Conservation (phyloP, 768 basidiomycete species). For the Leccinum disarticulatum region DNA sequence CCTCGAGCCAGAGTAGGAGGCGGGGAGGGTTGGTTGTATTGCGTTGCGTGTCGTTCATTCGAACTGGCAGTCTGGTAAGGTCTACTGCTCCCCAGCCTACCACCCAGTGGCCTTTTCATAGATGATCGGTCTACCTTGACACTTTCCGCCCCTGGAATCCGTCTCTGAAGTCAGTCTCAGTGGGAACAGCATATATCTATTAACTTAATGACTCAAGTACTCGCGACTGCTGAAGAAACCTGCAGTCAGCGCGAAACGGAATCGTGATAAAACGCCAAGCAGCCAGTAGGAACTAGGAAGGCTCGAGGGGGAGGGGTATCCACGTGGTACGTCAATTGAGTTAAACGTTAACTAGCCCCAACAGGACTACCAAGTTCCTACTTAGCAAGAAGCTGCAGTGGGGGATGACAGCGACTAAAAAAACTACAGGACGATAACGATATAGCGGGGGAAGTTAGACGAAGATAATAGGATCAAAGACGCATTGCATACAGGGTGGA, state of each 20-base stretch:
- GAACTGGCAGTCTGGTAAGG: too few relatives aligned
- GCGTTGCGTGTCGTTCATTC: too few relatives aligned
- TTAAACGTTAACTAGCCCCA: not conserved
- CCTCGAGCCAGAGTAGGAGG: too few relatives aligned
- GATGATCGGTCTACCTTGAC: too few relatives aligned
- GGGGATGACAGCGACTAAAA: not conserved
- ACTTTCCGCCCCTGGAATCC: too few relatives aligned
- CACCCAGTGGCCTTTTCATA: too few relatives aligned
- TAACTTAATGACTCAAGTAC: not conserved
- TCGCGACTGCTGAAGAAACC: not conserved
- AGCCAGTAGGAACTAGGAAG: not conserved
- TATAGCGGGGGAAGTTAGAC: not conserved
- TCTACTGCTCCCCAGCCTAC: too few relatives aligned
- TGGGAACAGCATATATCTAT: too few relatives aligned
- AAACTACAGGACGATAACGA: not conserved
- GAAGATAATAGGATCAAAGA: not conserved
- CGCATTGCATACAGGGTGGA: constrained; percentile 5
- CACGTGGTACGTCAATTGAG: not conserved
- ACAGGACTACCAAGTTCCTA: not conserved
- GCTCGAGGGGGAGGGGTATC: not conserved
- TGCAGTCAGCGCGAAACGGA: not conserved
- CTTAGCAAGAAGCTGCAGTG: not conserved
- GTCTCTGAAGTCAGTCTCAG: too few relatives aligned
- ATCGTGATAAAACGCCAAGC: not conserved
- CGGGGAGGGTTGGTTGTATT: too few relatives aligned